Conservation (phyloP, 2,329 filamentous ascomycete genomes). For the Cryphonectria japonica region DNA sequence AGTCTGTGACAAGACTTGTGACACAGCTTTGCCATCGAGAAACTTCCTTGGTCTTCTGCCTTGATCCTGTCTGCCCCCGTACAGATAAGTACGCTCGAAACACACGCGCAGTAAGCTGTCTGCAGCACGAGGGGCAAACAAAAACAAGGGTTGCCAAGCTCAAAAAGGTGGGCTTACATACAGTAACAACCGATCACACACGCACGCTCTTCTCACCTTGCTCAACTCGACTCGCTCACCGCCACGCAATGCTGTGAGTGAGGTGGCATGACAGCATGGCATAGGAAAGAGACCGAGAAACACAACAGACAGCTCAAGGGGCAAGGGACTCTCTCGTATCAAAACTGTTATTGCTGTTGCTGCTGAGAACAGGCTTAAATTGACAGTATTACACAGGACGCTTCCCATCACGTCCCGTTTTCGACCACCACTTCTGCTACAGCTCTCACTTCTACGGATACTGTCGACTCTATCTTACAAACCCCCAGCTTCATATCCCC, state of each 20-base stretch:
- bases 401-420: neutral
- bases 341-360: neutral
- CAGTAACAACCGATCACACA: neutral
- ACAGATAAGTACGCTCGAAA: neutral
- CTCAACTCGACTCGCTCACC: neutral
- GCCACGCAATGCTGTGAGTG: neutral
- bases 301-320: neutral
- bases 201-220: neutral
- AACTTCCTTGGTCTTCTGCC: neutral
- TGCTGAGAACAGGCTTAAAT: neutral
- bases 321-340: neutral
- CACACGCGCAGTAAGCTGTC: neutral
- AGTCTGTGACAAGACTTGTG: no score
- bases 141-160: neutral
- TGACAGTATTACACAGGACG: neutral
- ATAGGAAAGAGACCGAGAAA: neutral
- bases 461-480: neutral
- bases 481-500: neutral
- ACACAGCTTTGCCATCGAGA: neutral
- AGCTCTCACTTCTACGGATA: neutral
- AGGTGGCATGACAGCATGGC: neutral
- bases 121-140: neutral
- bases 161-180: neutral
- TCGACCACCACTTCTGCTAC: neutral
- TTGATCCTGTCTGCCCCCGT: neutral